phyloP scores from a whole-genome alignment of 805 yeast genomes.

The Spathaspora arborariae region DNA sequence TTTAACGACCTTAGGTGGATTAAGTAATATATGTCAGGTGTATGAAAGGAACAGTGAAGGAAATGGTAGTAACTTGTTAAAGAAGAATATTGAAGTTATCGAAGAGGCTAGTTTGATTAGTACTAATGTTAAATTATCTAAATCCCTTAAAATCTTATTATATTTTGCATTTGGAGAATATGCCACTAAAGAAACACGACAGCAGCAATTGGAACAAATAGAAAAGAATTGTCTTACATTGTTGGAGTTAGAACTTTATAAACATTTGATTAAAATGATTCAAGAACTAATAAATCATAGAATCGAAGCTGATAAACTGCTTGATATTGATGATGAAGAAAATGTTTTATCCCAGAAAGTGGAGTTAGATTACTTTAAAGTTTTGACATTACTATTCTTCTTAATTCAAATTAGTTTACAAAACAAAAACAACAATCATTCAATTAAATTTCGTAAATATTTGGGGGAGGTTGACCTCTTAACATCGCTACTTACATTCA shows the following conservation, averaged over 20 bases:
- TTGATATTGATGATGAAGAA: neutral
- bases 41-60: constrained; percentile 3
- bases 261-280: constrained; percentile 6
- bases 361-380: constrained; percentile 20
- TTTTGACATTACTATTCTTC: constrained; percentile 34
- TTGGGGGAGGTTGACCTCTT: constrained; percentile 39
- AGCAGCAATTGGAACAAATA: constrained; percentile 12
- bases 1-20: constrained; percentile 19
- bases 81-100: neutral
- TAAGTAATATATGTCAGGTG: constrained; percentile 9
- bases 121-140: neutral
- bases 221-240: constrained; percentile 9
- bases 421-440: constrained; percentile 6
- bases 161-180: constrained; percentile 28
- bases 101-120: neutral
- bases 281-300: constrained; percentile 1
- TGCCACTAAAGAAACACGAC: constrained; percentile 1
- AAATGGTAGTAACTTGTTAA: neutral
- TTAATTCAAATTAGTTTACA: constrained; percentile 22
- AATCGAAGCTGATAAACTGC: neutral
- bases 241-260: constrained; percentile 5
- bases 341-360: neutral
- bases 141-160: constrained; percentile 12
- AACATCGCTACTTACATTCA: constrained; percentile 39
- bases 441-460: constrained; percentile 11